A percentile compares a stretch with the other conserved stretches of the same genome.
Evolutionary conservation across 2,329 filamentous ascomycete species (phyloP).

Genomic region (Colletotrichum caudatum): DNA sequence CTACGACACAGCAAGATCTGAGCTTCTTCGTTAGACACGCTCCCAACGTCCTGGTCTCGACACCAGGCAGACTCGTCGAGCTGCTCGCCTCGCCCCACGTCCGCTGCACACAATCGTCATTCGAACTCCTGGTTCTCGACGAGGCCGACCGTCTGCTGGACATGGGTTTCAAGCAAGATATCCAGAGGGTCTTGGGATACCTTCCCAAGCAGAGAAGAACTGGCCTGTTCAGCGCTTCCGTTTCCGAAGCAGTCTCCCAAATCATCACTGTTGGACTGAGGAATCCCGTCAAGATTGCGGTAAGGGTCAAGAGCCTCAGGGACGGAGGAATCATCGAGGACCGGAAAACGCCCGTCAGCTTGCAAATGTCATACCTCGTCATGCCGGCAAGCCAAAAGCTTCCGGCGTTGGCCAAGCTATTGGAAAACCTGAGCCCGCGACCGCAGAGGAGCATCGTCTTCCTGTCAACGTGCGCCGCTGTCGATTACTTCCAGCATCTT

Average conservation of each 20-base stretch:
- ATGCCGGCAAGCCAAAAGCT: constrained; percentile 84
- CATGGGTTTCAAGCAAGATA: constrained; percentile 90
- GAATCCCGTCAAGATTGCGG: constrained; percentile 94
- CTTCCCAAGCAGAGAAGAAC: constrained; percentile 94
- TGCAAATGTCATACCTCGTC: constrained; percentile 90
- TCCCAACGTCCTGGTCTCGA: constrained; percentile 90
- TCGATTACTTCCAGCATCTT: constrained; percentile 92
- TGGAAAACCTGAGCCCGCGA: constrained; percentile 75
- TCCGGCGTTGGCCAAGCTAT: constrained; percentile 76
- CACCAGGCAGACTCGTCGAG: constrained; percentile 89
- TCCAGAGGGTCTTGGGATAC: constrained; percentile 85
- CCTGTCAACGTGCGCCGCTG: constrained; percentile 91
- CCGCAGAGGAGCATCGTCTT: constrained; percentile 93
- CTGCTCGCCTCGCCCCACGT: constrained; percentile 88
- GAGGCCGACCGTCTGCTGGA: constrained; percentile 95
- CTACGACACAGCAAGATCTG: constrained; percentile 86
- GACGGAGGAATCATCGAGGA: constrained; percentile 78
- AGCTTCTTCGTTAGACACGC: constrained; percentile 85
- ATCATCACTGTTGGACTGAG: constrained; percentile 91
- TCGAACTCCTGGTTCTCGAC: constrained; percentile 92
- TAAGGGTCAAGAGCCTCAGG: constrained; percentile 83
- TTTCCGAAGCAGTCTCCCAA: constrained; percentile 95
- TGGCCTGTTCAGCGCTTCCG: constrained; percentile 92
- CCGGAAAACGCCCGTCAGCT: constrained; percentile 87
- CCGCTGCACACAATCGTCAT: constrained; percentile 87